Conservation (phyloP, 179 eudicot species). For the Heliamphora pulchella region DNA sequence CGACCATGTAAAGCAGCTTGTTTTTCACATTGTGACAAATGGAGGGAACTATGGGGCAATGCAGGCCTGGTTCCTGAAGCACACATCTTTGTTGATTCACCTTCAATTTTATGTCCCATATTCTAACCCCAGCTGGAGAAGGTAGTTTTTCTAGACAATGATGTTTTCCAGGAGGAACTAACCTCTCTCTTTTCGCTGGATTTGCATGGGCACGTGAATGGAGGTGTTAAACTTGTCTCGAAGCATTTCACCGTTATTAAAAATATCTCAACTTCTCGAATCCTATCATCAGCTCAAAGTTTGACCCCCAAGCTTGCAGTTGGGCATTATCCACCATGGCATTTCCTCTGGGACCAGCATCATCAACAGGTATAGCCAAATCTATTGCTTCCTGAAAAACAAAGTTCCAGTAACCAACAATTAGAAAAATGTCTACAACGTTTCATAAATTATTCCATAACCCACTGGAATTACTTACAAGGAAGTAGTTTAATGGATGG, state of each 20-base stretch:
- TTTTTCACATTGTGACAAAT: conserved; percentile 70
- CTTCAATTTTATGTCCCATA: conserved; percentile 71
- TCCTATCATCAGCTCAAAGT: conserved; percentile 56
- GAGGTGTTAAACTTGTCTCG: conserved; percentile 81
- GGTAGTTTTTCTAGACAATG: conserved; percentile 65
- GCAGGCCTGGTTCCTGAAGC: conserved; percentile 73
- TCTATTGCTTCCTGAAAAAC: conserved; percentile 86
- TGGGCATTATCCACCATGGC: conserved; percentile 45
- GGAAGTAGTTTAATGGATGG: neutral
- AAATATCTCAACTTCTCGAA: conserved; percentile 73
- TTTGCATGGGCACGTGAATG: conserved; percentile 75
- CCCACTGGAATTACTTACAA: neutral
- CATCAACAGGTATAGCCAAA: too few relatives aligned
- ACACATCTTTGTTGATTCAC: conserved; percentile 54
- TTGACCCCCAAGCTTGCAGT: conserved; percentile 84
- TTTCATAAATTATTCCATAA: too few relatives aligned
- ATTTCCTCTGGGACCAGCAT: too few relatives aligned
- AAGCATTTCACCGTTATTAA: conserved; percentile 63
- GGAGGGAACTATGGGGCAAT: conserved; percentile 54
- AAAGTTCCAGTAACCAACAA: neutral
- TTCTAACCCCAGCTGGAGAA: conserved; percentile 66
- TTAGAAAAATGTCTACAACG: neutral
- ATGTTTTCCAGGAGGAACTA: conserved; percentile 65
- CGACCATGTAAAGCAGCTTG: conserved; percentile 70
- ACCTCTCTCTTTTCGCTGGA: conserved; percentile 65